phyloP scores from a whole-genome alignment of 2,329 filamentous ascomycete species.

The Aureobasidium sp. region DNA sequence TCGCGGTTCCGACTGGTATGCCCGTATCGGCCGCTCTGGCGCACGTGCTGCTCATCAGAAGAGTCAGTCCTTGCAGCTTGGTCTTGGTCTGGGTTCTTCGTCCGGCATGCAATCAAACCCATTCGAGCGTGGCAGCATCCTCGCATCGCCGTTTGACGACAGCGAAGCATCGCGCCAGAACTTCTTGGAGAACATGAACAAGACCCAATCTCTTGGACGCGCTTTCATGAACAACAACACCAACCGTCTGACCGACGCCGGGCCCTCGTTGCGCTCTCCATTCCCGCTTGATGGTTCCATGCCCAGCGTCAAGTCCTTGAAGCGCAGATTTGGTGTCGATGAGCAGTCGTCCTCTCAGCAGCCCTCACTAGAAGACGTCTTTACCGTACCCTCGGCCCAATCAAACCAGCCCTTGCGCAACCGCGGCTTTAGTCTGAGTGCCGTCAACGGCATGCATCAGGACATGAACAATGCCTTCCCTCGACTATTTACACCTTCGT shows the following conservation, averaged over 20 bases:
- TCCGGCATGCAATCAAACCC: slow-evolving; percentile 14
- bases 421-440: slow-evolving; percentile 55
- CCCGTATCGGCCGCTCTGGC: slow-evolving; percentile 37
- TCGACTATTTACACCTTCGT: slow-evolving; percentile 49
- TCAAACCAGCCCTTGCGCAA: slow-evolving; percentile 51
- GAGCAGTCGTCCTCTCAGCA: slow-evolving; percentile 36
- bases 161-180: slow-evolving; percentile 24
- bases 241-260: slow-evolving; percentile 15
- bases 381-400: slow-evolving; percentile 38
- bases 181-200: slow-evolving; percentile 29
- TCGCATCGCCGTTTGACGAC: slow-evolving; percentile 40
- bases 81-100: slow-evolving; percentile 34
- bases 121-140: slow-evolving; percentile 19
- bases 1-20: slow-evolving; percentile 36
- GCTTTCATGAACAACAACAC: slow-evolving; percentile 24
- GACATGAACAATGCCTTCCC: slow-evolving; percentile 36
- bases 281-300: slow-evolving; percentile 48
- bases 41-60: slow-evolving; percentile 46
- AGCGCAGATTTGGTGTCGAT: slow-evolving; percentile 51
- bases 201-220: slow-evolving; percentile 29
- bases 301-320: slow-evolving; percentile 47
- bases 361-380: slow-evolving; percentile 39
- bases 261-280: slow-evolving; percentile 42
- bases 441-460: slow-evolving; percentile 40
- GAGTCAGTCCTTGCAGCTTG: slow-evolving; percentile 44